Conservation (phyloP, 129 eudicot genomes). For the Kitagawia praeruptora region DNA sequence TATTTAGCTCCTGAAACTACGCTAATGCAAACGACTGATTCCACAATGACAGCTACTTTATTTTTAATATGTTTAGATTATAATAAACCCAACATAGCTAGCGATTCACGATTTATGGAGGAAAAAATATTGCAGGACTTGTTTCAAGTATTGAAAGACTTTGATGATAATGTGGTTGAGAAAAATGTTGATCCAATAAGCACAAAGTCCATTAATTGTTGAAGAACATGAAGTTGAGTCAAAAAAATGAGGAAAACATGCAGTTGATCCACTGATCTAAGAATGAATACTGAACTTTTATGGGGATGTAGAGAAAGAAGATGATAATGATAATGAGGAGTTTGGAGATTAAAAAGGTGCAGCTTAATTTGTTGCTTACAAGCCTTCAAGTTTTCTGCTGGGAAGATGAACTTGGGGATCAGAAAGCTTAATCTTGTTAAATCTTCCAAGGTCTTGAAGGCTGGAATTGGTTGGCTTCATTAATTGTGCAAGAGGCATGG, state of each 20-base stretch:
- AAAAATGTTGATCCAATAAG: constrained; percentile 22
- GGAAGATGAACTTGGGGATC: constrained; percentile 50
- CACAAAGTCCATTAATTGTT: constrained; percentile 23
- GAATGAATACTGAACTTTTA: background rate
- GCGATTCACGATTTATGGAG: constrained; percentile 5
- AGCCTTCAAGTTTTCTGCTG: constrained; percentile 46
- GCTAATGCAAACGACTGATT: no score
- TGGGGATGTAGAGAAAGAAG: constrained; percentile 6
- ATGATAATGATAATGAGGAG: background rate
- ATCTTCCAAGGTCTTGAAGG: constrained; percentile 42
- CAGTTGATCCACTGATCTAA: constrained; percentile 11
- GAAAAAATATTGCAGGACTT: constrained; percentile 30
- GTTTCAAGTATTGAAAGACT: background rate
- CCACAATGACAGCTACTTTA: no score
- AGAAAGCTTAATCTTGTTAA: constrained; percentile 40
- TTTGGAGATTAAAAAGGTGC: constrained; percentile 9
- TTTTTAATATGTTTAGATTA: no score
- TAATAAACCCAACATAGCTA: no score
- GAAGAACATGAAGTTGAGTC: constrained; percentile 12
- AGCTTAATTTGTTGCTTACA: constrained; percentile 49
- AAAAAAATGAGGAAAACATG: constrained; percentile 28
- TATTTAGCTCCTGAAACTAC: no score
- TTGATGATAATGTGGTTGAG: constrained; percentile 25
- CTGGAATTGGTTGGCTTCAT: constrained; percentile 52
- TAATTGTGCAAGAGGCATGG: constrained; percentile 29